A percentile compares a stretch with the other conserved stretches of the same genome.
phyloP scores from a whole-genome alignment of 1,284 basidiomycete species.

The Ceratobasidium sp. region DNA sequence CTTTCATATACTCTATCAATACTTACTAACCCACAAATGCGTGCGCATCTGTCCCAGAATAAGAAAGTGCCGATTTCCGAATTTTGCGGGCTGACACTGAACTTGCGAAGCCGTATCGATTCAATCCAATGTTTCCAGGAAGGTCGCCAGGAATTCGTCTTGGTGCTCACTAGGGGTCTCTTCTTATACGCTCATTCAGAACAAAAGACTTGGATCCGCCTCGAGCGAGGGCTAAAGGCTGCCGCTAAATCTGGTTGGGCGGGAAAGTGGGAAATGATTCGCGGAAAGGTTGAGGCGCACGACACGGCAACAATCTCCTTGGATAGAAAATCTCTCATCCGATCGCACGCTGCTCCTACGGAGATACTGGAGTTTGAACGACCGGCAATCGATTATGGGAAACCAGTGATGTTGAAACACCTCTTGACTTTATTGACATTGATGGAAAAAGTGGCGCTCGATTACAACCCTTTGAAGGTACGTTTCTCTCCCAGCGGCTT shows the following conservation, averaged over 20 bases:
- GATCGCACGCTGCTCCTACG: not conserved
- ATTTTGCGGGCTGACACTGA: not conserved
- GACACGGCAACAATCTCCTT: not conserved
- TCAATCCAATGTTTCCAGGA: constrained; percentile 8
- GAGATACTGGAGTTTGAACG: constrained; percentile 1
- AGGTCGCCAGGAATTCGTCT: not conserved
- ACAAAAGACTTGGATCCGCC: not conserved
- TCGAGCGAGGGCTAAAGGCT: not conserved
- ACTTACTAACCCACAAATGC: no score
- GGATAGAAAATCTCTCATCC: not conserved
- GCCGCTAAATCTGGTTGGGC: not conserved
- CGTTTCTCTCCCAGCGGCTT: not conserved
- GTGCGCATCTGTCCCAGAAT: no score
- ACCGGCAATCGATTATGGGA: not conserved
- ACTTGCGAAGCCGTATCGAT: not conserved
- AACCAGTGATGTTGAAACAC: not conserved
- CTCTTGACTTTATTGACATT: not conserved
- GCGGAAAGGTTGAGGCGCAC: not conserved
- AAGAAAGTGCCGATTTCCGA: no score
- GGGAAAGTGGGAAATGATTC: not conserved
- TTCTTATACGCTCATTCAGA: not conserved
- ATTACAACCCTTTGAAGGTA: not conserved
- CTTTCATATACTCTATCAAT: no score
- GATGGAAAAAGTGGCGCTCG: not conserved
- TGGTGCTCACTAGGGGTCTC: not conserved